Base-by-base conservation (phyloP, 345 rosid species). In the Cardamine chenopodiifolia region DNA sequence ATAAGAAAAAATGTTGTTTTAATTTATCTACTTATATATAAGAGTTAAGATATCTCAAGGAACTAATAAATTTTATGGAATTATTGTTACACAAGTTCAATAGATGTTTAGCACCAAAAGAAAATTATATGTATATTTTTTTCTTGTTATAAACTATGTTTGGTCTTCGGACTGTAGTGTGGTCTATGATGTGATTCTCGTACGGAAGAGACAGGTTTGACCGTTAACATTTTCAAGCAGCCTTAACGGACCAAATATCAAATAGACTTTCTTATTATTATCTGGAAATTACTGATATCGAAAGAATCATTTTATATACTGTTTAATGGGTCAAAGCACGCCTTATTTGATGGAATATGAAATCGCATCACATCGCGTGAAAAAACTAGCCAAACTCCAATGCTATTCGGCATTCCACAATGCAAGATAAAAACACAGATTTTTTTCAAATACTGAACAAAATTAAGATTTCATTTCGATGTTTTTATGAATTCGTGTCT, bases 201-300 rank as follows among this genome's bases (percentile, higher is more conserved):
- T 55, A 35, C 7, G 20, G 61, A 35, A 53, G 66, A 56, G 58
- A 77, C 72, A 34, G 53, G 72, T 71, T 77, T 71, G 80, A 77
- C 76, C 58, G 73, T 22, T 56, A 20, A 6, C 4, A n/a, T 37
- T n/a, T n/a, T 70, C 67, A 39, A 70, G 80, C 80, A 77, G 76
- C 72, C 80, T 64, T 71, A 76, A 65, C 67, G 66, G 80, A 77
- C 81, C 72, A 77, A 58, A n/a, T 65, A 47, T 35, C 49, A 57
- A 25, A 65, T 77, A 59, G 37, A 48, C 35, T 62, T 70, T 63
- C 54, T 57, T 70, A 4, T 69, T 66, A 65, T 64, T 58, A 48
- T 64, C 72, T 64, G 26, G 42, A 12, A 50, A 9, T 44, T 56
- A 63, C 28, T 62, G 17, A 62, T 75, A 56, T 60, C 19, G 26